phyloP scores from a whole-genome alignment of 2,329 filamentous ascomycete genomes.

The Raffaelea albimanens region DNA sequence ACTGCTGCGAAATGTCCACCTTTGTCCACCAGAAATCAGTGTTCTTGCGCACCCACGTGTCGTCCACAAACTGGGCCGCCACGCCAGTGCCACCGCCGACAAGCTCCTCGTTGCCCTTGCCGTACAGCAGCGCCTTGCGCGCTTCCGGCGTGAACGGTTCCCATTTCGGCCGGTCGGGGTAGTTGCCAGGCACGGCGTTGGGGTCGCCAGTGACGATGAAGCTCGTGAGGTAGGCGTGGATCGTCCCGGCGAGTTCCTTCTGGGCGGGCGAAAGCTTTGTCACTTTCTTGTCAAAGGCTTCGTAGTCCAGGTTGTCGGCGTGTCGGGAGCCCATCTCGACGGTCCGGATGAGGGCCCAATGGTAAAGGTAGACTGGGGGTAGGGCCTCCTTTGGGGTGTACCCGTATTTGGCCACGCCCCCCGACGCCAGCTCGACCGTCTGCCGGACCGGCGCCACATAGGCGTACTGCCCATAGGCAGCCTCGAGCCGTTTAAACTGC shows the following conservation, averaged over 20 bases:
- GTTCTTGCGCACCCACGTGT: conserved; percentile 31
- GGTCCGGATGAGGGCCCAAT: conserved; percentile 39
- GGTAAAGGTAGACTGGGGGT: conserved; percentile 41
- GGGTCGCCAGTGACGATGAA: conserved; percentile 34
- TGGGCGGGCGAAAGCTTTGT: conserved; percentile 26
- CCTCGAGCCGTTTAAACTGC: conserved; percentile 45
- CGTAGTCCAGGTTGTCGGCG: conserved; percentile 38
- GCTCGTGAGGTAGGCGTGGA: conserved; percentile 38
- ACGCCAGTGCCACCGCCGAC: conserved; percentile 29
- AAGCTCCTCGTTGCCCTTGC: conserved; percentile 35
- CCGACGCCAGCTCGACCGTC: conserved; percentile 25
- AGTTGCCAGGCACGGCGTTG: not conserved
- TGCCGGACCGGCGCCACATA: conserved; percentile 42
- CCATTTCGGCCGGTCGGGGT: not conserved
- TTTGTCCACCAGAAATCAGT: conserved; percentile 38
- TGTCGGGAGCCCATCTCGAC: conserved; percentile 35
- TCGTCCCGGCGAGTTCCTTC: conserved; percentile 27
- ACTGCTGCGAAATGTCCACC: conserved; percentile 12
- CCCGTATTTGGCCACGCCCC: not conserved
- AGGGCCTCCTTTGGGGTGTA: conserved; percentile 10
- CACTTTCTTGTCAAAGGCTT: conserved; percentile 28
- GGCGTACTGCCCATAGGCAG: conserved; percentile 44
- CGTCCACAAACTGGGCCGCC: conserved; percentile 26
- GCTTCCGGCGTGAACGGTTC: not conserved
- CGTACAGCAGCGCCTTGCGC: conserved; percentile 30